Conservation (phyloP, 202 grass and related monocot genomes). For the Schoenoplectus triqueter region DNA sequence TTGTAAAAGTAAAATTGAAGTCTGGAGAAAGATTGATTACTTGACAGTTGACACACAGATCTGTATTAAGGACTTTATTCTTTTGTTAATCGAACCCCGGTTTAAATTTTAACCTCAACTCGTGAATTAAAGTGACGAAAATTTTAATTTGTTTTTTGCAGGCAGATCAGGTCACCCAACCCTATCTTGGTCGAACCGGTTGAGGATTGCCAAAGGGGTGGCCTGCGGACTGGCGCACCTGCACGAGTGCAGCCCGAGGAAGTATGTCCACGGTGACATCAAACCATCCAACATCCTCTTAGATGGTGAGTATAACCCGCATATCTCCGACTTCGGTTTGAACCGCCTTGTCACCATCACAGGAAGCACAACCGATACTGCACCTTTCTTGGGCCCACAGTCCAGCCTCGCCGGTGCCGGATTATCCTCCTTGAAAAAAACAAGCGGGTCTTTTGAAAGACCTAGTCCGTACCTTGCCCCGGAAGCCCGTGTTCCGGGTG, state of each 20-base stretch:
- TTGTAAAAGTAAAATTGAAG: background rate
- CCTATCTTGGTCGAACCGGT: slow-evolving; percentile 59
- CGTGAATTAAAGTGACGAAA: slow-evolving; percentile 1
- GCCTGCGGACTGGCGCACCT: slow-evolving; percentile 75
- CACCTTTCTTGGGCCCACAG: slow-evolving; percentile 5
- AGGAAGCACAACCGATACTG: slow-evolving; percentile 46
- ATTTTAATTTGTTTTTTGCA: slow-evolving; percentile 27
- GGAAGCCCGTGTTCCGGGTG: slow-evolving; percentile 39
- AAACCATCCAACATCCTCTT: slow-evolving; percentile 89
- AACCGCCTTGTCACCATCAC: slow-evolving; percentile 52
- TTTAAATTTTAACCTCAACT: background rate
- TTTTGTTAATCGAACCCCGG: background rate
- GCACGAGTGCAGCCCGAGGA: slow-evolving; percentile 75
- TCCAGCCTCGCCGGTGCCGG: slow-evolving; percentile 48
- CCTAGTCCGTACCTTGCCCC: slow-evolving; percentile 65
- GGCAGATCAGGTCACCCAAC: slow-evolving; percentile 63
- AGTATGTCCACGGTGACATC: slow-evolving; percentile 76
- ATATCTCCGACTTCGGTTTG: slow-evolving; percentile 77
- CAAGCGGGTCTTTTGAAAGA: slow-evolving; percentile 37
- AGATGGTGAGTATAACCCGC: slow-evolving; percentile 58
- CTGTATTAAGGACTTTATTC: no score
- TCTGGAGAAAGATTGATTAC: background rate
- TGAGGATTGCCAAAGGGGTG: slow-evolving; percentile 55
- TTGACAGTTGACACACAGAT: no score
- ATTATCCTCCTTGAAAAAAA: slow-evolving; percentile 52